Base-by-base conservation (phyloP, 1,284 basidiomycete genomes). In the Pseudozyma sp. region DNA sequence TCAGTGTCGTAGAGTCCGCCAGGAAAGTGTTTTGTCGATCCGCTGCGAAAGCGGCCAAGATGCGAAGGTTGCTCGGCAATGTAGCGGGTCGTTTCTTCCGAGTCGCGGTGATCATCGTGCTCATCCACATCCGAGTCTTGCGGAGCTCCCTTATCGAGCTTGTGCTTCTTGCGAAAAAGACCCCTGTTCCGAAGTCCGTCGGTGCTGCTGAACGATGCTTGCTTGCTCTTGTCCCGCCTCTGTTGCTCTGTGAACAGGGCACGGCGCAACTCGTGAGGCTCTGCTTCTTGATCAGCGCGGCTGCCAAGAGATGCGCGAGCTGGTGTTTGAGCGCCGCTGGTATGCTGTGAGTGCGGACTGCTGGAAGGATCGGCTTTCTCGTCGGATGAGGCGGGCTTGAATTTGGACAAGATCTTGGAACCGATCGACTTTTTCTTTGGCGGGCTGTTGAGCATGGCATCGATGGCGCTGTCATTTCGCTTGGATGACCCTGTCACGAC, bases 351-450 rank as follows among this genome's bases (percentile, higher is more conserved):
- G 17, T 34, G 53, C 30, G 49, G 7, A 2, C 33, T 39, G 29
- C 40, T 39, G 14, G 46, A 5, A 14, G 33, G 11, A 10, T 53
- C 49, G 4, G 16, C 35, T 34, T 47, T 54, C 13, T 68, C 57
- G 31, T 68, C 53, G 8, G 37, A 24, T 5, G 60, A 47, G 1
- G 49, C 17, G 11, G 44, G 56, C 45, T 60, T 70, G 46, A 70
- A 39, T 51, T 68, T 75, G 50, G 63, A 59, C 16, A 70, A 44
- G 11, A 75, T 24, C 39, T 75, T 75, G 46, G 68, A 68, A 19
- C 72, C 64, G 19, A 75, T 63, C 37, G 72, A 75, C 31, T 52
- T 68, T 13, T 54, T 34, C 29, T 64, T 68, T 9, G 40, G 14
- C 7, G 31, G 17, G 5, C 51, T 9, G 6, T 65, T 54, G 17